These are phyloP conservation scores for Lentinula lateritia DNA, from an alignment of 768 basidiomycete genomes.

Conservation along the genomic window DNA sequence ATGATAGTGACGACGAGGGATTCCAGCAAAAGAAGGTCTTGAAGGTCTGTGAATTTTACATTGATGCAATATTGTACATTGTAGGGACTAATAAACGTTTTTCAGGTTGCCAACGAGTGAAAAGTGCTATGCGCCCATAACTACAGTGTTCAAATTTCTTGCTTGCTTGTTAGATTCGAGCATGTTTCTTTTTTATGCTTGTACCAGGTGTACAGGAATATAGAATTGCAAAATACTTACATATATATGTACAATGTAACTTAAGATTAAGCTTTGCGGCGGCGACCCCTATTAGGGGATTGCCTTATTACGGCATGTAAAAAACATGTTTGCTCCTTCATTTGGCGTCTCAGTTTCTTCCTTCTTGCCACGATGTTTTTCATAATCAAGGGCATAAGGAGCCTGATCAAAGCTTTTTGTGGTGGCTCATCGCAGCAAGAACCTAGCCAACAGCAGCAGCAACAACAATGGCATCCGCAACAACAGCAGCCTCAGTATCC, in stretches of 20 bases:
- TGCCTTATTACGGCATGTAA: background rate
- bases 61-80: background rate
- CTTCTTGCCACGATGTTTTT: conserved; percentile 6
- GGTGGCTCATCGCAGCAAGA: conserved; percentile 1
- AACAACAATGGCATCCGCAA: conserved; percentile 7
- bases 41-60: background rate
- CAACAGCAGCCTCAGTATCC: conserved; percentile 7
- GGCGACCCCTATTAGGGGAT: too few relatives aligned
- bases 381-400: conserved; percentile 2
- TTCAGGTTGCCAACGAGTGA: background rate
- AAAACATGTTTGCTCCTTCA: background rate
- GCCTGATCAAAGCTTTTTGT: conserved; percentile 4
- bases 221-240: background rate
- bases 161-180: background rate
- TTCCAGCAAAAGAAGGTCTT: background rate
- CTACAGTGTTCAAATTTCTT: background rate
- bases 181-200: background rate
- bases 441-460: conserved; percentile 10
- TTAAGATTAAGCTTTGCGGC: too few relatives aligned
- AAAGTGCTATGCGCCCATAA: background rate
- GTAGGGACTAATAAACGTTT: background rate
- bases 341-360: background rate
- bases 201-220: background rate
- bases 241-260: too few relatives aligned
- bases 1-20: background rate